Conservation (phyloP, 495 filamentous ascomycete genomes). For the Podospora australis region DNA sequence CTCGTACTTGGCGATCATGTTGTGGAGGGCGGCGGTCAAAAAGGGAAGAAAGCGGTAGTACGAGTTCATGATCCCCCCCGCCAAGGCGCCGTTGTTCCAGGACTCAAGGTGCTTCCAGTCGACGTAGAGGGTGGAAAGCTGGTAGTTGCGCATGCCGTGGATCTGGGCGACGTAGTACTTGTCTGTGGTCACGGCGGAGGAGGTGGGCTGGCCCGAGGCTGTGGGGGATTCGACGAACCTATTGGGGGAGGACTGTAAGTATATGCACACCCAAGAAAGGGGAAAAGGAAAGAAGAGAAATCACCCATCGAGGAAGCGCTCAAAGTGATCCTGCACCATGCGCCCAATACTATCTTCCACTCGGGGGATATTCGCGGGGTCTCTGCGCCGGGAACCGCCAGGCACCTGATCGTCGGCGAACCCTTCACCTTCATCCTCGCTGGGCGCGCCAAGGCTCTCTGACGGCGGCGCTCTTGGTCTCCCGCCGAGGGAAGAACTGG, state of each 20-base stretch:
- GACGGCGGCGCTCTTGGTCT: slow-evolving; percentile 58
- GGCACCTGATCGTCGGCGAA: slow-evolving; percentile 54
- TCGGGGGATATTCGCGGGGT: slow-evolving; percentile 59
- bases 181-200: slow-evolving; percentile 69
- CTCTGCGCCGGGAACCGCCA: slow-evolving; percentile 49
- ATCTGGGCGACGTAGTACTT: slow-evolving; percentile 98
- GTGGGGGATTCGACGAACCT: slow-evolving; percentile 66
- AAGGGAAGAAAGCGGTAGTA: slow-evolving; percentile 96
- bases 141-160: slow-evolving; percentile 75
- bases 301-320: slow-evolving; percentile 81
- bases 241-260: slow-evolving; percentile 29
- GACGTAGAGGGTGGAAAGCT: slow-evolving; percentile 93
- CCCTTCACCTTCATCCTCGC: slow-evolving; percentile 55
- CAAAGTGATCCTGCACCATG: slow-evolving; percentile 77
- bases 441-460: slow-evolving; percentile 56
- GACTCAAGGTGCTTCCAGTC: slow-evolving; percentile 83
- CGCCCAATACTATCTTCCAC: slow-evolving; percentile 86
- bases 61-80: slow-evolving; percentile 74
- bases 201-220: slow-evolving; percentile 65
- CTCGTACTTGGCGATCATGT: slow-evolving; percentile 88
- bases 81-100: slow-evolving; percentile 64
- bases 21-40: slow-evolving; percentile 82
- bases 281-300: slow-evolving; percentile 7
- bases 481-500: slow-evolving; percentile 49
- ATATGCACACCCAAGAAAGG: not conserved